Evolutionary conservation across 1,284 basidiomycete species (phyloP), one percentile per base, ranked within the genome.

Genomic region (Bjerkandera adusta): DNA sequence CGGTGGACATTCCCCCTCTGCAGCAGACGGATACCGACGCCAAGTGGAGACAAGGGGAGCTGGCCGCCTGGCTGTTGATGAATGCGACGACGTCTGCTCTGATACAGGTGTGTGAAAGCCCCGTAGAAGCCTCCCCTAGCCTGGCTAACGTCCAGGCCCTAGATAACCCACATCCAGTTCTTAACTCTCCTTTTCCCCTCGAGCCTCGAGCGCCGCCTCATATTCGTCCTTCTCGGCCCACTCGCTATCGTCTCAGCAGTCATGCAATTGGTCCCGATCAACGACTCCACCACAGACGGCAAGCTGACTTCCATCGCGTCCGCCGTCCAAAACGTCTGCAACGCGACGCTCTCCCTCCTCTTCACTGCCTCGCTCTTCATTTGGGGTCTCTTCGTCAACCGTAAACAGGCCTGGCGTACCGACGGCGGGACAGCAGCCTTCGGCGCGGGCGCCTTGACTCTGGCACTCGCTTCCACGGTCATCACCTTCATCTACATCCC

Each of bases 101-200:
- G 35, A 89, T 92, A 24, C 93, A 96, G 74, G 92, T 89, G 50
- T 48, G 78, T 63, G 15, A 33, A 3, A 16, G 26, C 42, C 24
- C 37, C 21, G 5, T 39, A n/a, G 15, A n/a, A 22, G 30, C 16
- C 20, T 24, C 30, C 30, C 21, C 32, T 24, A 16, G 8, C 37
- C 3, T 21, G 22, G 13, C 34, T 36, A 4, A 12, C 27, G 32
- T 41, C 35, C 16, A 44, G 33, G 45, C 33, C 44, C 7, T 62
- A 97, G 91, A 87, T 93, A 50, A 97, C 96, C 0, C 95, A 99
- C 68, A 97, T 99, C 45, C 97, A 99, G 65, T 98, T 98, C 68
- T 75, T 99, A 47, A 97, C 96, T 2, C 79, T 99, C 4, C 78
- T 99, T 15, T 99, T 92, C 63, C 96, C 96, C 1, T 98, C 97